phyloP scores from a whole-genome alignment of 768 basidiomycete species.

The Auricularia heimuer region DNA sequence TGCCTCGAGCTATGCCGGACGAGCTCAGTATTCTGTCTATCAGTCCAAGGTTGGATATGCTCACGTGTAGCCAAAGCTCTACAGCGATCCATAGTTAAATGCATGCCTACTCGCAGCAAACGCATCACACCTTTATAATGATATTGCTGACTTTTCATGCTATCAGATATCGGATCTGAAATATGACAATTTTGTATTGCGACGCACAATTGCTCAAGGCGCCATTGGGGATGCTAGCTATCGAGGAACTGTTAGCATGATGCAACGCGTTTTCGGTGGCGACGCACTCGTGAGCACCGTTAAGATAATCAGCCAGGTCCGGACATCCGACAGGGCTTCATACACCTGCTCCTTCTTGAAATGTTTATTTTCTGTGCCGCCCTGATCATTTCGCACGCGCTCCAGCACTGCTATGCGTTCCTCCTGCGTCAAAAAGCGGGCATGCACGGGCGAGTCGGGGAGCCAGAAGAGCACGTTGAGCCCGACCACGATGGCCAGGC shows the following conservation, averaged over 20 bases:
- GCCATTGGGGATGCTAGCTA: constrained; percentile 60
- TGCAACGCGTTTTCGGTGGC: neutral
- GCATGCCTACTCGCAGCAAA: neutral
- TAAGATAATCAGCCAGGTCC: constrained; percentile 55
- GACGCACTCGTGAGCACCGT: constrained; percentile 47
- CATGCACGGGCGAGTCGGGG: constrained; percentile 57
- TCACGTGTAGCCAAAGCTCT: constrained; percentile 52
- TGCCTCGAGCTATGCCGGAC: constrained; percentile 37
- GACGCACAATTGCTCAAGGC: constrained; percentile 50
- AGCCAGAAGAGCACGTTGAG: constrained; percentile 47
- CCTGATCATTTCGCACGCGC: constrained; percentile 50
- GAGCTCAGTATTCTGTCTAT: too few species aligned
- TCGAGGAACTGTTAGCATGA: neutral
- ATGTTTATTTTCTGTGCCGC: constrained; percentile 40
- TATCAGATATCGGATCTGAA: constrained; percentile 1
- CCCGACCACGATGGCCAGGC: constrained; percentile 49
- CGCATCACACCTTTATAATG: constrained; percentile 34
- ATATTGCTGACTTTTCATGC: constrained; percentile 42
- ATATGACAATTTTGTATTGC: neutral
- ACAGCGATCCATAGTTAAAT: neutral
- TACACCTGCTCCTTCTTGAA: constrained; percentile 49
- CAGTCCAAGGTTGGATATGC: constrained; percentile 11
- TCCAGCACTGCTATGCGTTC: constrained; percentile 55
- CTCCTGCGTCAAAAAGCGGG: constrained; percentile 42
- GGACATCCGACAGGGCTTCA: constrained; percentile 46